Evolutionary conservation across 1,284 basidiomycete species (phyloP).

Genomic region (Ustilago trichophora): DNA sequence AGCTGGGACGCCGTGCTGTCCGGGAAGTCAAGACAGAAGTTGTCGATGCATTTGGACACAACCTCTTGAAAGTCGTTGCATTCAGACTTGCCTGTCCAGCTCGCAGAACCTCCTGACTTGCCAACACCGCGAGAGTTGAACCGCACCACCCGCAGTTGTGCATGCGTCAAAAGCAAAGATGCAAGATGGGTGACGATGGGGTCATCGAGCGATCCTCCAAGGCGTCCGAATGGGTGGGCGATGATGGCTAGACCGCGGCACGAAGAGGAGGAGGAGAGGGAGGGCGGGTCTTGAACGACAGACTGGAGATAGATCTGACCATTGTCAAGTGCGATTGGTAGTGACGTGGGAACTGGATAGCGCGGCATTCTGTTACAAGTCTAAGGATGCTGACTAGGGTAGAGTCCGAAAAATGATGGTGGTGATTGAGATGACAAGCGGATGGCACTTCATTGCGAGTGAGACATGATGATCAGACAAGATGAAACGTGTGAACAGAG

Average conservation of each 20-base stretch:
- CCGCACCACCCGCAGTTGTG: conserved; percentile 28
- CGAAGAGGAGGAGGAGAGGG: conserved; percentile 3
- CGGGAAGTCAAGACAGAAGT: conserved; percentile 31
- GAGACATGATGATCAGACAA: not conserved
- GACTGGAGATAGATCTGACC: conserved; percentile 36
- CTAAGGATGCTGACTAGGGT: too few species aligned
- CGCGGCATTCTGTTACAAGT: too few species aligned
- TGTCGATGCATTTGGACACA: conserved; percentile 25
- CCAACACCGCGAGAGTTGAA: conserved; percentile 53
- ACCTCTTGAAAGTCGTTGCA: conserved; percentile 45
- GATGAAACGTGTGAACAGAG: not conserved
- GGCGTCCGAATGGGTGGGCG: conserved; percentile 37
- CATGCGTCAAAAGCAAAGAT: conserved; percentile 15
- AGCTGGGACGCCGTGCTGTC: conserved; percentile 7
- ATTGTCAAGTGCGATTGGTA: conserved; percentile 24
- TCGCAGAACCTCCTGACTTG: conserved; percentile 28
- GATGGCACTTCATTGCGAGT: not conserved
- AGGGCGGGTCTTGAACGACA: conserved; percentile 30
- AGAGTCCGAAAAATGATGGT: too few species aligned
- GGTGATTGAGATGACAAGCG: not conserved
- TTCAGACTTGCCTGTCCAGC: conserved; percentile 46
- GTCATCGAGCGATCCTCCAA: conserved; percentile 47
- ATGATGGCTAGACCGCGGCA: conserved; percentile 35
- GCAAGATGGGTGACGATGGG: conserved; percentile 37
- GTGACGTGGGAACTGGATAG: conserved; percentile 20